Evolutionary conservation across 805 yeast species (phyloP).

Genomic region (Candida stauntonica): DNA sequence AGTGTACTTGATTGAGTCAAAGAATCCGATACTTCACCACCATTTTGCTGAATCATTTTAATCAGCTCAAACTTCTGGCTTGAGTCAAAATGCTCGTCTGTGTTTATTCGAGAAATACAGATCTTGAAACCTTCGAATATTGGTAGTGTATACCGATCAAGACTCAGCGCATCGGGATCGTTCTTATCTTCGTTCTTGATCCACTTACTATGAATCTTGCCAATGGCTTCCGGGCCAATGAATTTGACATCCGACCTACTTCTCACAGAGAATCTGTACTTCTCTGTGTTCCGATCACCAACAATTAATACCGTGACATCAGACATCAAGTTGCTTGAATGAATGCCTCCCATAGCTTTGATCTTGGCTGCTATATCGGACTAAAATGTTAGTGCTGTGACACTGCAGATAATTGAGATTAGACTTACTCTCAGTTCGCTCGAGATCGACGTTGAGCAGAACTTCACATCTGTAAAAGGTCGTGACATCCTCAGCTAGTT

Average conservation of each 20-base stretch:
- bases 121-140: slow-evolving; percentile 40
- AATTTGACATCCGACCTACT: slow-evolving; percentile 55
- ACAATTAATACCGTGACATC: slow-evolving; percentile 57
- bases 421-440: slow-evolving; percentile 18
- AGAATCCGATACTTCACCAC: slow-evolving; percentile 50
- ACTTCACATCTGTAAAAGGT: slow-evolving; percentile 21
- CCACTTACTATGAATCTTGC: slow-evolving; percentile 48
- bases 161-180: slow-evolving; percentile 19
- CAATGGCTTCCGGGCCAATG: slow-evolving; percentile 43
- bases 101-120: slow-evolving; percentile 34
- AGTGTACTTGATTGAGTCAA: slow-evolving; percentile 40
- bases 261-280: slow-evolving; percentile 46
- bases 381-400: slow-evolving; percentile 1
- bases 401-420: neutral
- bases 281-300: slow-evolving; percentile 53
- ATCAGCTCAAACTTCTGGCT: slow-evolving; percentile 32
- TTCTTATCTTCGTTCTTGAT: slow-evolving; percentile 41
- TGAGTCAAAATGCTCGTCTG: slow-evolving; percentile 19
- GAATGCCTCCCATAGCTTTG: slow-evolving; percentile 54
- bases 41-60: slow-evolving; percentile 36
- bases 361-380: slow-evolving; percentile 43
- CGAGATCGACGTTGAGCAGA: slow-evolving; percentile 27
- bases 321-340: slow-evolving; percentile 53
- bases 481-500: slow-evolving; percentile 15
- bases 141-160: slow-evolving; percentile 31